These are phyloP conservation scores for Albophoma yamanashiensis DNA, from an alignment of 2,329 filamentous ascomycete species.

Conservation along the genomic window DNA sequence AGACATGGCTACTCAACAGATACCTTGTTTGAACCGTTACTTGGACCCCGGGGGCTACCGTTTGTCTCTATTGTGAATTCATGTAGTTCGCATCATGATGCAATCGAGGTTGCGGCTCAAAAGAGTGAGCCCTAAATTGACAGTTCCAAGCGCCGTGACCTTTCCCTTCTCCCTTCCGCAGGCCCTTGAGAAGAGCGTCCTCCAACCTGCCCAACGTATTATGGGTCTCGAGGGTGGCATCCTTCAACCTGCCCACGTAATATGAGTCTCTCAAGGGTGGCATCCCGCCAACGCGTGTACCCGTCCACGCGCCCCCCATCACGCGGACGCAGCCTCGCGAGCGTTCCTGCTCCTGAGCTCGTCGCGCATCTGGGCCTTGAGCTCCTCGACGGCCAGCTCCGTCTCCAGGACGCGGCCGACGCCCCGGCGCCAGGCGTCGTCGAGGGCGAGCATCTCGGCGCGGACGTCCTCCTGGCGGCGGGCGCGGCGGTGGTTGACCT, in stretches of 20 bases:
- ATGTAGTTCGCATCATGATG: neutral
- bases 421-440: constrained; percentile 69
- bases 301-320: neutral
- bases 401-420: constrained; percentile 76
- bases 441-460: constrained; percentile 62
- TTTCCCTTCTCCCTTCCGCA: neutral
- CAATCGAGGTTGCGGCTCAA: neutral
- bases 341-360: constrained; percentile 32
- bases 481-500: constrained; percentile 60
- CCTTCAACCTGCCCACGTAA: neutral
- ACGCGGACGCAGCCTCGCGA: neutral
- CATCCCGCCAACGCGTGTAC: too few species aligned
- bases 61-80: neutral
- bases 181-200: neutral
- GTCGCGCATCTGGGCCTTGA: constrained; percentile 58
- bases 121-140: neutral
- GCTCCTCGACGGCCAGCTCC: constrained; percentile 68
- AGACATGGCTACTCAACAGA: constrained; percentile 24
- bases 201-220: neutral
- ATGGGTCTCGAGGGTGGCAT: neutral
- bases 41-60: neutral
- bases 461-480: constrained; percentile 58
- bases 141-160: neutral
- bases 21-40: constrained; percentile 15
- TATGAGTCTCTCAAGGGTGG: neutral